Evolutionary conservation across 306 rosid genomes (phyloP), one percentile per base, ranked within the genome.

Genomic region (Prunus mongolica): DNA sequence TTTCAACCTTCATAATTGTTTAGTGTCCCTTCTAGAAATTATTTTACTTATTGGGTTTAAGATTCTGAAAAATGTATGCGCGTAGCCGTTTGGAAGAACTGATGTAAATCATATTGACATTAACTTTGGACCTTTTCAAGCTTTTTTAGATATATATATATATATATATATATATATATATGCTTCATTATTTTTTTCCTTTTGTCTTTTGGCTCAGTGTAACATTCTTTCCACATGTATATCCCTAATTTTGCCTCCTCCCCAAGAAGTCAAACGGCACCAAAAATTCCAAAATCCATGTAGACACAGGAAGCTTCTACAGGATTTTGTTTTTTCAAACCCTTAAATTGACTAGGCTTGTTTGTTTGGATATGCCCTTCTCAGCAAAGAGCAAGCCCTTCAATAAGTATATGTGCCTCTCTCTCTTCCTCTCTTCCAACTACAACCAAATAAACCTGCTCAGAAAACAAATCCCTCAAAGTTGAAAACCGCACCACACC

Each of bases 281-380:
- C 2, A 20, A n/a, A 56, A 63, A 52, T 52, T 6, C 8, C 8
- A 5, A 52, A 55, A 49, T 49, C 63, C 80, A 63, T 79, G 60
- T 57, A 69, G 57, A 2, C n/a, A 65, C 32, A 7, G 15, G 88
- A 91, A 89, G 71, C 82, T 89, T 89, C 88, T 46, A 45, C 65
- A 19, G 24, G 55, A 73, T 73, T 41, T 73, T 22, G 15, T 49
- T 24, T 67, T 82, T 77, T 81, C 78, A 75, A 85, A 71, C 30
- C 83, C 62, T 69, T 76, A 24, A 70, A 72, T 69, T 87, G 91
- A 86, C 91, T 58, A 65, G 57, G 20, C 57, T 71, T 64, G 27
- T 55, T 79, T 75, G 75, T 6, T 38, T 38, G 44, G 88, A 86
- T 84, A 80, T 52, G 61, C 80, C 96, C 24, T 72, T 62, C 57